phyloP scores from a whole-genome alignment of 805 yeast species.

The Candida xiaguanensis region DNA sequence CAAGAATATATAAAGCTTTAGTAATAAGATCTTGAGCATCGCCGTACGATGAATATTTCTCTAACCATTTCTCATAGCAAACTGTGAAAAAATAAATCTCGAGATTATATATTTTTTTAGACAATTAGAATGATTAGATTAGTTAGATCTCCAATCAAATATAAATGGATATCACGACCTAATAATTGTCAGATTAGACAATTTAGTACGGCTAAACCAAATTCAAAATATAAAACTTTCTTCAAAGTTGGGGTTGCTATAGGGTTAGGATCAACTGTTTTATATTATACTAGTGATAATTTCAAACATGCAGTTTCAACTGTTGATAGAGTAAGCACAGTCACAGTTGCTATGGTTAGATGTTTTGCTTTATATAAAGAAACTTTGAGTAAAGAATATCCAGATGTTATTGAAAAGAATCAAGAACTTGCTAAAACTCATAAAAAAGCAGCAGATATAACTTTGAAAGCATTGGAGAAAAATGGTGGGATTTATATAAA shows the following conservation, averaged over 20 bases:
- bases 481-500: constrained; percentile 95
- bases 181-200: neutral
- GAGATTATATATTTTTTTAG: too few relatives aligned
- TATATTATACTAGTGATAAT: constrained; percentile 35
- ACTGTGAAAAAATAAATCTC: too few relatives aligned
- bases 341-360: constrained; percentile 61
- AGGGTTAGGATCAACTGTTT: constrained; percentile 23
- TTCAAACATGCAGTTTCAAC: constrained; percentile 33
- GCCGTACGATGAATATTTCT: too few relatives aligned
- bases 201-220: constrained; percentile 3
- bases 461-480: constrained; percentile 70
- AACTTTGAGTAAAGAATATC: constrained; percentile 45
- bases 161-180: neutral
- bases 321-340: constrained; percentile 55
- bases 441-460: constrained; percentile 68
- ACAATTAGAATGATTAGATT: neutral
- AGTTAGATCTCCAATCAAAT: neutral
- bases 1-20: too few relatives aligned
- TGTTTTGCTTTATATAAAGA: constrained; percentile 72
- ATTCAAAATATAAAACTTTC: constrained; percentile 7
- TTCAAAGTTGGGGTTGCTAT: constrained; percentile 26
- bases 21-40: too few relatives aligned
- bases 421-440: constrained; percentile 66
- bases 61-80: neutral
- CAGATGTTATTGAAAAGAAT: constrained; percentile 39